These are phyloP conservation scores for Hortiboletus campestris DNA, from an alignment of 768 basidiomycete genomes.

Conservation along the genomic window DNA sequence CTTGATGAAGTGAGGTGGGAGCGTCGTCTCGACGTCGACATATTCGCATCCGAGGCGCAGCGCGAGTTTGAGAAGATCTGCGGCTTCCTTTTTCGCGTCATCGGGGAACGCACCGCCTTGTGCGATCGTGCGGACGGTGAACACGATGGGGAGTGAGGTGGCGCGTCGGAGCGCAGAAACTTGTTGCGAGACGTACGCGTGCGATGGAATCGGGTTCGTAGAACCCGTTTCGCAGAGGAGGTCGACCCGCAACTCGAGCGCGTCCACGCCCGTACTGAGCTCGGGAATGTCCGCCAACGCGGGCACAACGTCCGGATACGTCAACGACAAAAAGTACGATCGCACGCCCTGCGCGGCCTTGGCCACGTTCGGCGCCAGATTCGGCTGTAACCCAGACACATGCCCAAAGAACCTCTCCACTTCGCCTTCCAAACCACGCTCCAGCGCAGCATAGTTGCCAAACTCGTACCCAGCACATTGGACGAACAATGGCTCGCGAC, in stretches of 20 bases:
- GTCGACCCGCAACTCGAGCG: slow-evolving; percentile 92
- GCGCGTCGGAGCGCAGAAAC: slow-evolving; percentile 73
- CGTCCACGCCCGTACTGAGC: slow-evolving; percentile 82
- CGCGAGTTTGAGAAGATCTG: slow-evolving; percentile 74
- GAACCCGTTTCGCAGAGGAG: slow-evolving; percentile 59
- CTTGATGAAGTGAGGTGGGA: slow-evolving; percentile 60
- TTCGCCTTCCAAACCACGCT: slow-evolving; percentile 46
- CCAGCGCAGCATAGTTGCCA: slow-evolving; percentile 61
- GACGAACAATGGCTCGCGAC: slow-evolving; percentile 83
- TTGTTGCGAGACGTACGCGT: slow-evolving; percentile 75
- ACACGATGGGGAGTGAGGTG: slow-evolving; percentile 84
- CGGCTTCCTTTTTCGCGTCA: slow-evolving; percentile 63
- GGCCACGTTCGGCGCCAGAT: slow-evolving; percentile 53
- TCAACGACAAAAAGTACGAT: slow-evolving; percentile 92
- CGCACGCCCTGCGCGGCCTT: slow-evolving; percentile 43
- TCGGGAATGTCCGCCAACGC: slow-evolving; percentile 68
- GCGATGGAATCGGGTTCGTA: slow-evolving; percentile 59
- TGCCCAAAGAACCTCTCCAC: slow-evolving; percentile 86
- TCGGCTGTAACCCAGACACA: slow-evolving; percentile 70
- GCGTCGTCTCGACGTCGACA: slow-evolving; percentile 84
- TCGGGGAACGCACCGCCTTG: slow-evolving; percentile 95
- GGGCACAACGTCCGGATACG: slow-evolving; percentile 82
- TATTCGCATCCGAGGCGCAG: slow-evolving; percentile 87
- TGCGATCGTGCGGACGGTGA: slow-evolving; percentile 81
- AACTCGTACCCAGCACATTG: slow-evolving; percentile 84